Conservation (phyloP, 2,329 filamentous ascomycete species). For the Aspergillus novoparasiticus region DNA sequence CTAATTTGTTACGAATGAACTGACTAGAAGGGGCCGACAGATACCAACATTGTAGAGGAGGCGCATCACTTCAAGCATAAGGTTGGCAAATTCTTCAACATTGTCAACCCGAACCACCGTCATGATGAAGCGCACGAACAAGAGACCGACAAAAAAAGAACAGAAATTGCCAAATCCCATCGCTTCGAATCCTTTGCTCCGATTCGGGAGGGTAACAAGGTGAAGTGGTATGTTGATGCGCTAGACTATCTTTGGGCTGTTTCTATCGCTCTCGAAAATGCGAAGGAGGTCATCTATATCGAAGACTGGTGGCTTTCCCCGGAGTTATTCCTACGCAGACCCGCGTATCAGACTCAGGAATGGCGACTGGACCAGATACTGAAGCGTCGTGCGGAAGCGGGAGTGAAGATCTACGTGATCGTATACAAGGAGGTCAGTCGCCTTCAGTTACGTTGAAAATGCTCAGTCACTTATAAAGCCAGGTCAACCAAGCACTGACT, state of each 20-base stretch:
- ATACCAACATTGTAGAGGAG: conserved; percentile 49
- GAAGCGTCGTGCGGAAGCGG: conserved; percentile 85
- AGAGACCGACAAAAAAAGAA: conserved; percentile 77
- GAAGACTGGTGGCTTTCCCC: conserved; percentile 97
- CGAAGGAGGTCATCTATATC: conserved; percentile 93
- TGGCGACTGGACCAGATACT: conserved; percentile 84
- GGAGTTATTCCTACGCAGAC: conserved; percentile 80
- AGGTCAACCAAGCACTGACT: conserved; percentile 73
- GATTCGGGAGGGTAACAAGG: conserved; percentile 76
- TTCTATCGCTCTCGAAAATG: conserved; percentile 82
- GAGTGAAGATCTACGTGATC: conserved; percentile 90
- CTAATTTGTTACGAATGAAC: conserved; percentile 4
- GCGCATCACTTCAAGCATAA: conserved; percentile 63
- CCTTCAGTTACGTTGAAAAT: not conserved
- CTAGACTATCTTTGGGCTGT: conserved; percentile 96
- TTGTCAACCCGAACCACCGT: conserved; percentile 83
- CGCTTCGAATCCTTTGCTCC: conserved; percentile 92
- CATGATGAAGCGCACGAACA: conserved; percentile 94
- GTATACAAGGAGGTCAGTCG: conserved; percentile 77
- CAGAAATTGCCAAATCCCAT: conserved; percentile 69
- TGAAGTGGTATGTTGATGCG: conserved; percentile 98
- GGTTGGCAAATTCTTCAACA: conserved; percentile 65
- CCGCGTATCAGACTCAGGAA: conserved; percentile 79
- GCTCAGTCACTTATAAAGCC: conserved; percentile 11
- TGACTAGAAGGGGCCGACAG: conserved; percentile 20